Base-by-base conservation (phyloP, 352 stramenopile species). In the Phytophthora rubi region DNA sequence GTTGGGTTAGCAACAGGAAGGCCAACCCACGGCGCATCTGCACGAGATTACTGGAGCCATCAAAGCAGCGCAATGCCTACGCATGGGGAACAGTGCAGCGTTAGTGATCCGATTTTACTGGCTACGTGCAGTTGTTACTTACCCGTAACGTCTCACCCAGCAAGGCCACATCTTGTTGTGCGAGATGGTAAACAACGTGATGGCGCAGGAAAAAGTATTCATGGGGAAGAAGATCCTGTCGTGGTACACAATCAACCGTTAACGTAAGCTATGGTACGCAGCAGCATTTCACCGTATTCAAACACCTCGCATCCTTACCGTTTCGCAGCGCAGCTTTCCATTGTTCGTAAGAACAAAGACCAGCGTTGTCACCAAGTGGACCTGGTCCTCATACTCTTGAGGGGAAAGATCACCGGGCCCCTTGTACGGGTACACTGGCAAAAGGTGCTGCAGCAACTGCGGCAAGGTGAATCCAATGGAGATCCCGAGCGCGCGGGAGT, bases 201-300 rank as follows among this genome's bases (percentile, higher is more conserved):
- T 96, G 83, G 5, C 82, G 85, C 28, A 98, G 73, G 59, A 97
- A 97, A n/a, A 88, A 89, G 57, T 97, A 97, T 72, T 98, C 92
- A 68, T 97, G 90, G 16, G 91, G 89, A 45, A 98, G 79, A 47
- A 97, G 78, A 21, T 97, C 85, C 84, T 94, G 45, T 60, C 32
- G 35, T 15, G 15, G 5, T 16, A 42, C 15, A 13, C 10, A 15
- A 42, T 13, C 10, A 42, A 42, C 35, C 4, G 35, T 42, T 42
- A 42, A 13, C 2, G 15, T 10, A 42, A 42, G 9, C 35, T 16
- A 42, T 42, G 8, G 35, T 42, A 21, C 18, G 8, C 49, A 21
- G 21, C 21, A n/a, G 9, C 15, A 42, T 16, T 10, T 15, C 15
- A 35, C n/a, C 59, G 49, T 18, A 69, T 42, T 21, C 18, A 7